Evolutionary conservation across 106 monocot species (phyloP).

Genomic region (Dendrobium nobile): DNA sequence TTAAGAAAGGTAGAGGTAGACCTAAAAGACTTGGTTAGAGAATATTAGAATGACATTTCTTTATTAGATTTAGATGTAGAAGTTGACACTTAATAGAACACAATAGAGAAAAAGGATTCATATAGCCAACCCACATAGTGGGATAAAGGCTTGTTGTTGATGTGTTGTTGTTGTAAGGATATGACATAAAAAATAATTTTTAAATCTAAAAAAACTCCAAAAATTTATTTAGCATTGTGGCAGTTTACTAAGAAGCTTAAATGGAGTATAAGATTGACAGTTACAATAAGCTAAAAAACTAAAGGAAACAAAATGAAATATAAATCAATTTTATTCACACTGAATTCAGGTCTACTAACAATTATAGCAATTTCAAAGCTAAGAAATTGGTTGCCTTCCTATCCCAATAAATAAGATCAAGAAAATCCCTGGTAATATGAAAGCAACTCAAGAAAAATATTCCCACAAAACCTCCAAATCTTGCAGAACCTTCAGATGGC

Average conservation of each 20-base stretch:
- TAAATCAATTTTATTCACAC: background rate
- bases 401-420: background rate
- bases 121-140: no score
- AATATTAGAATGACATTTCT: no score
- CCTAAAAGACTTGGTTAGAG: no score
- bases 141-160: no score
- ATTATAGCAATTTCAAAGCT: background rate
- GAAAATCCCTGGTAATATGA: background rate
- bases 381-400: background rate
- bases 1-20: no score
- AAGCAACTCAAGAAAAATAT: background rate
- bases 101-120: no score
- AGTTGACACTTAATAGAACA: no score
- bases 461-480: constrained; percentile 77
- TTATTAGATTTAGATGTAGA: no score
- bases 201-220: background rate
- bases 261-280: background rate
- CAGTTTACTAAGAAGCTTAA: background rate
- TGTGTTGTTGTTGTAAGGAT: no score
- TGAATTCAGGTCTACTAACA: background rate
- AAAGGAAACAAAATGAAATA: background rate
- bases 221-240: background rate
- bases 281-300: background rate
- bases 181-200: background rate
- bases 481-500: constrained; percentile 50